These are phyloP conservation scores for Pulveroboletus sp. DNA, from an alignment of 768 basidiomycete genomes.

Conservation along the genomic window DNA sequence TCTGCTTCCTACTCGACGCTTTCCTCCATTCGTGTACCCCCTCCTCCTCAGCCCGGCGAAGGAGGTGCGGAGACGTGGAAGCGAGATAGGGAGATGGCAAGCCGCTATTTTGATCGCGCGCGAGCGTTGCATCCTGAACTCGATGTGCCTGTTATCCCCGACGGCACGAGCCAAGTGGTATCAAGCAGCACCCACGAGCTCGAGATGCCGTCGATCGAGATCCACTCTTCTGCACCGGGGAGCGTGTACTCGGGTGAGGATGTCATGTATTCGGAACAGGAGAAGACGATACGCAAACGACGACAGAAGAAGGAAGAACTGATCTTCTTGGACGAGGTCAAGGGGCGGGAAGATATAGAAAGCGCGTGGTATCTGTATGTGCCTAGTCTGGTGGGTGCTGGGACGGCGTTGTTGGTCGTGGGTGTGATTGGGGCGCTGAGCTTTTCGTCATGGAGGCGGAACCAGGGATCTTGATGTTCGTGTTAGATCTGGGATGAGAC, in stretches of 20 bases:
- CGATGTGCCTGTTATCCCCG: constrained; percentile 67
- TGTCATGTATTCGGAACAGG: constrained; percentile 29
- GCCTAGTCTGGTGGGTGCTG: constrained; percentile 77
- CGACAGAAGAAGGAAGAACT: constrained; percentile 59
- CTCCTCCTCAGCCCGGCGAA: constrained; percentile 47
- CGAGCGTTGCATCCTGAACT: constrained; percentile 55
- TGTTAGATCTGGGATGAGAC: constrained; percentile 4
- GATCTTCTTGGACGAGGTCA: constrained; percentile 42
- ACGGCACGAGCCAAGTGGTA: constrained; percentile 28
- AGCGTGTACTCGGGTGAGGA: constrained; percentile 28
- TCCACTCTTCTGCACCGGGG: constrained; percentile 30
- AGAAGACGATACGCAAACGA: constrained; percentile 39
- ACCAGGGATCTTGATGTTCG: constrained; percentile 51
- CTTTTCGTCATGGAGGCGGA: constrained; percentile 67
- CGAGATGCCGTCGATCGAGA: constrained; percentile 69
- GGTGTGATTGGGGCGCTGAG: constrained; percentile 77
- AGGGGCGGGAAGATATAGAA: constrained; percentile 56
- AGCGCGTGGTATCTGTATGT: constrained; percentile 79
- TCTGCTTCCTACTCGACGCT: constrained; percentile 74
- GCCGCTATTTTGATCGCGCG: constrained; percentile 71
- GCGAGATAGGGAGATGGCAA: constrained; percentile 68
- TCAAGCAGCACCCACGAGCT: constrained; percentile 39
- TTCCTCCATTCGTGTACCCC: constrained; percentile 71
- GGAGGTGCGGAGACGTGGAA: constrained; percentile 71
- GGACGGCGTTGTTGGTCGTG: constrained; percentile 78